A percentile compares a stretch with the other conserved stretches of the same genome.
These are phyloP conservation scores for Neurospora sp. DNA, from an alignment of 495 filamentous ascomycete species.

Conservation along the genomic window DNA sequence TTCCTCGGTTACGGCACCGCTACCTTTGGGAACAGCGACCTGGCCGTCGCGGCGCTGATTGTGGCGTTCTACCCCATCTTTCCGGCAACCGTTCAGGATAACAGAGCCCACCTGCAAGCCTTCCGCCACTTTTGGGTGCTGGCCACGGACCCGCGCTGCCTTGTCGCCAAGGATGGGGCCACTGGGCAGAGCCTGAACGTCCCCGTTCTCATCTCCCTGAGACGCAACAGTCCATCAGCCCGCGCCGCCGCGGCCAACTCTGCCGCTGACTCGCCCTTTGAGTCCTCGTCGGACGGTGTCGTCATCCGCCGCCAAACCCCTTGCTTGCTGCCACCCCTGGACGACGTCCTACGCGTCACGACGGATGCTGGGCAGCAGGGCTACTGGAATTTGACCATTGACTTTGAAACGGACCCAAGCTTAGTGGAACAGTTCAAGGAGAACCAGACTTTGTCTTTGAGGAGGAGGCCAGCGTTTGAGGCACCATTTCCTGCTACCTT, in stretches of 20 bases:
- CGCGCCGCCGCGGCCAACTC: background rate
- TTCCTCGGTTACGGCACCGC: constrained; percentile 88
- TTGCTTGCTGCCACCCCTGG: constrained; percentile 75
- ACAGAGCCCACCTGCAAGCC: constrained; percentile 88
- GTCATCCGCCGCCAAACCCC: constrained; percentile 45
- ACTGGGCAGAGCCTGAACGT: constrained; percentile 68
- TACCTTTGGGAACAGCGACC: constrained; percentile 81
- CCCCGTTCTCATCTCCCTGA: constrained; percentile 46
- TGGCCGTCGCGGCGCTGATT: constrained; percentile 76
- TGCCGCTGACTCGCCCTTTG: background rate
- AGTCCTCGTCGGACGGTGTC: background rate
- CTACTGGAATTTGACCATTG: constrained; percentile 78
- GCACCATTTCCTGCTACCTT: constrained; percentile 69
- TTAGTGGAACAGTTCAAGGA: constrained; percentile 61
- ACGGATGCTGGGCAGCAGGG: constrained; percentile 52
- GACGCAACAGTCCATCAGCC: constrained; percentile 16
- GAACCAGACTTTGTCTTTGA: constrained; percentile 71
- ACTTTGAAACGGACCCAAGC: constrained; percentile 56
- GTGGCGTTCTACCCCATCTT: constrained; percentile 93
- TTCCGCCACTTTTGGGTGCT: constrained; percentile 98
- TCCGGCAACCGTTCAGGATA: constrained; percentile 79
- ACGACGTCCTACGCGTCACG: constrained; percentile 53
- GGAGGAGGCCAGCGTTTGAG: constrained; percentile 59
- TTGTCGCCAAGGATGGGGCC: constrained; percentile 75
- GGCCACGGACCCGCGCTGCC: constrained; percentile 79